phyloP scores from a whole-genome alignment of 75 land plant genomes.

The Sequoia sempervirens region DNA sequence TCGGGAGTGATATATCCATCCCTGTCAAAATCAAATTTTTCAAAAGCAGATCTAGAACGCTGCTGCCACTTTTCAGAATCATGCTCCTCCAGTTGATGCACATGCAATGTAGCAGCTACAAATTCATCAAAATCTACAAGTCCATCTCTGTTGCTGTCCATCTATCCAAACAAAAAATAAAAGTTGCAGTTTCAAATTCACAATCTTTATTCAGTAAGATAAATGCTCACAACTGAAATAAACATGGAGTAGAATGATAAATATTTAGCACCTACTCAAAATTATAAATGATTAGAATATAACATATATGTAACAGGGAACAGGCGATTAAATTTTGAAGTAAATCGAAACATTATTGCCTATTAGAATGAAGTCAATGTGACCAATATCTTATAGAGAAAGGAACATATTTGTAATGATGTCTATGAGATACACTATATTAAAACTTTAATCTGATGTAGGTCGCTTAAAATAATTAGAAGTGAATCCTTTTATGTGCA shows the following conservation, averaged over 20 bases:
- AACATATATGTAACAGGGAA: neutral
- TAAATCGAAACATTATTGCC: neutral
- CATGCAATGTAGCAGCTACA: slow-evolving; percentile 91
- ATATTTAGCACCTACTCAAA: neutral
- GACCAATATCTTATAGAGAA: neutral
- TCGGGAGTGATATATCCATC: slow-evolving; percentile 93
- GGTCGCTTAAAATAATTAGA: neutral
- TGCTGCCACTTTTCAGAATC: slow-evolving; percentile 74
- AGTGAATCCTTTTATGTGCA: neutral
- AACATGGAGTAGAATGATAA: neutral
- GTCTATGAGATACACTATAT: neutral
- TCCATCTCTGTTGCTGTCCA: slow-evolving; percentile 95
- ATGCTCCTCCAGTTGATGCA: slow-evolving; percentile 86
- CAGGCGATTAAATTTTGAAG: neutral
- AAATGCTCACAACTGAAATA: neutral
- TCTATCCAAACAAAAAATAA: slow-evolving; percentile 35
- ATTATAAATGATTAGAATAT: neutral
- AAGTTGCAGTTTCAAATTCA: slow-evolving; percentile 7
- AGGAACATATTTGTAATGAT: neutral
- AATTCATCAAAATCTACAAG: slow-evolving; percentile 93
- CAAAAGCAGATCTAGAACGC: slow-evolving; percentile 79
- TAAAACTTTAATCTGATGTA: neutral
- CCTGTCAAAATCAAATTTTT: slow-evolving; percentile 82
- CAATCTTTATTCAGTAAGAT: neutral
- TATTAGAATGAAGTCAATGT: neutral